Conservation (phyloP, 2,329 filamentous ascomycete species). For the Alternaria conjuncta region DNA sequence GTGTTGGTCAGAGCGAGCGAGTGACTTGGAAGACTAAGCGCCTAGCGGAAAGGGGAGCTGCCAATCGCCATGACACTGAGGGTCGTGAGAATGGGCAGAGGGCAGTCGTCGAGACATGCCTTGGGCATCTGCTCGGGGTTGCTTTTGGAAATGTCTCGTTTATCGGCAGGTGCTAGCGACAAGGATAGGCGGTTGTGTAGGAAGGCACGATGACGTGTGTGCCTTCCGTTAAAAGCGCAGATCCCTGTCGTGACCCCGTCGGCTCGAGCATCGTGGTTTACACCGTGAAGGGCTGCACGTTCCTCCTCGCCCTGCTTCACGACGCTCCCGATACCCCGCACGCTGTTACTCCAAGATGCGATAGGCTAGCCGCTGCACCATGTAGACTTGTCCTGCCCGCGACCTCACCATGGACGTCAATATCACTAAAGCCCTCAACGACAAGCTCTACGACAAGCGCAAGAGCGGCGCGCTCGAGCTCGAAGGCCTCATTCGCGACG, state of each 20-base stretch:
- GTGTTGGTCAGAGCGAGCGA: slow-evolving; percentile 15
- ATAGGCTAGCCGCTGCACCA: slow-evolving; percentile 21
- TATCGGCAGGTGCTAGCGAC: slow-evolving; percentile 19
- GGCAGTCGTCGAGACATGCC: slow-evolving; percentile 1
- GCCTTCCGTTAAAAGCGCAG: not conserved
- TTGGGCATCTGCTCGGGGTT: not conserved
- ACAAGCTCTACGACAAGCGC: slow-evolving; percentile 98
- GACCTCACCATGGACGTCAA: slow-evolving; percentile 75
- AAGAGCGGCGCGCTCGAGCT: slow-evolving; percentile 96
- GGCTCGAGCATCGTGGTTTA: slow-evolving; percentile 5
- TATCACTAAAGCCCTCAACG: slow-evolving; percentile 89
- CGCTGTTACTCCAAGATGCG: slow-evolving; percentile 5
- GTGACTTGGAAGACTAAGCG: slow-evolving; percentile 4
- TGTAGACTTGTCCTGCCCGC: slow-evolving; percentile 31
- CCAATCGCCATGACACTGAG: slow-evolving; percentile 14
- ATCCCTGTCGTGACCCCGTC: slow-evolving; percentile 7
- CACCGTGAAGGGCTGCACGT: slow-evolving; percentile 11
- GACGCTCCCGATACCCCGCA: not conserved
- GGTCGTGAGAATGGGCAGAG: not conserved
- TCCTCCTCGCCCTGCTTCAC: not conserved
- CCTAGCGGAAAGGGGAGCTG: slow-evolving; percentile 5
- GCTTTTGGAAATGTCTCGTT: slow-evolving; percentile 15
- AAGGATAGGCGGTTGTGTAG: slow-evolving; percentile 23
- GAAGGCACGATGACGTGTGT: slow-evolving; percentile 33
- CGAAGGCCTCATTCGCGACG: slow-evolving; percentile 87